Evolutionary conservation across 2,329 filamentous ascomycete genomes (phyloP).

Genomic region (Cladosporium oxysporum): DNA sequence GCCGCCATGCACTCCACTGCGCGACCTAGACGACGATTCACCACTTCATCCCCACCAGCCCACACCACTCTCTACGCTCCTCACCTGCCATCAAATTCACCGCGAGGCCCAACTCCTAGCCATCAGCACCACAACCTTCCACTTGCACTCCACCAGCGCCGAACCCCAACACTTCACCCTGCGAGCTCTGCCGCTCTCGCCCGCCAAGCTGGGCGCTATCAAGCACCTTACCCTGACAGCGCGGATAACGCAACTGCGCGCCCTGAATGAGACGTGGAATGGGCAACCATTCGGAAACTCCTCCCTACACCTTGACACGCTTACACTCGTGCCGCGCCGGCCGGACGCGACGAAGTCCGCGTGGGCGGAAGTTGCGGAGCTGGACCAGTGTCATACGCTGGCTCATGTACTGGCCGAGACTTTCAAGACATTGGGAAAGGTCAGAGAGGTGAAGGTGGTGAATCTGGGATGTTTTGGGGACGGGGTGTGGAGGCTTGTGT

Average conservation of each 20-base stretch:
- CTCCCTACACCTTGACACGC: conserved; percentile 33
- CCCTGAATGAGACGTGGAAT: conserved; percentile 39
- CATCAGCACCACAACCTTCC: conserved; percentile 33
- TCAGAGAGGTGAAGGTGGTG: conserved; percentile 34
- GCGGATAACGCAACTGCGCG: conserved; percentile 34
- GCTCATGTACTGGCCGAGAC: conserved; percentile 41
- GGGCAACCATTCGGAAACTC: conserved; percentile 38
- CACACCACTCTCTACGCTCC: conserved; percentile 6
- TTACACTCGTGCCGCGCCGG: conserved; percentile 36
- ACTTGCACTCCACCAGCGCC: conserved; percentile 29
- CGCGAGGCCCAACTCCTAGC: conserved; percentile 36
- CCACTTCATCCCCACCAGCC: neutral
- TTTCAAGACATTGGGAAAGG: conserved; percentile 34
- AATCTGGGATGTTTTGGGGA: conserved; percentile 38
- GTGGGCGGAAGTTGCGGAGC: conserved; percentile 40
- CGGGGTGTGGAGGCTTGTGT: conserved; percentile 38
- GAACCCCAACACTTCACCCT: conserved; percentile 34
- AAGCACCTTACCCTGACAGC: conserved; percentile 38
- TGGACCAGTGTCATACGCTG: conserved; percentile 39
- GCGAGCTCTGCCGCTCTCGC: conserved; percentile 26
- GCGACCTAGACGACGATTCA: neutral
- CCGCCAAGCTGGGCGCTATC: conserved; percentile 31
- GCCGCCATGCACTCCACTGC: neutral
- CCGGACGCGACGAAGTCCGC: conserved; percentile 32
- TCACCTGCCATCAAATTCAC: conserved; percentile 24